Evolutionary conservation across 345 rosid species (phyloP), one percentile per base, ranked within the genome.

Genomic region (Aegle marmelos): DNA sequence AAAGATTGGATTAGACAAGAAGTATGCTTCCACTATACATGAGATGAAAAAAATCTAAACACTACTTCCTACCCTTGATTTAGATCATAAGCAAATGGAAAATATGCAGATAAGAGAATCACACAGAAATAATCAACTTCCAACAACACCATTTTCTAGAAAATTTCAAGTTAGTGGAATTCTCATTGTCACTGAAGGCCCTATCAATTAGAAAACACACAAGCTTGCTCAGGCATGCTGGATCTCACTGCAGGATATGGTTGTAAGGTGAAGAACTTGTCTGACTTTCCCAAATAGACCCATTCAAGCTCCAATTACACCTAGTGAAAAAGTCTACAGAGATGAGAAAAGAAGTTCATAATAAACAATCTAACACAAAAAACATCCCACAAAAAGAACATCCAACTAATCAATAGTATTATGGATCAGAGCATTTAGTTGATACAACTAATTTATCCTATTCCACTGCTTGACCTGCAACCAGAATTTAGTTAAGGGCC

Each of bases 1-100:
- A 69, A 48, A 34, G 16, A 76, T 33, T 79, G 41, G 54, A 75
- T 13, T 21, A 62, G 58, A 67, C 64, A 63, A 74, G 68, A 74
- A 64, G 30, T 63, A 22, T 1, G 7, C 27, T 62, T 63, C 22
- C 61, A 60, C 60, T 6, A 45, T 62, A 28, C 37, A 74, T 19
- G 34, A 34, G 61, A 48, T 48, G 1, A 45, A 54, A 58, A 54
- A n/a, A 62, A 68, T 33, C 65, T 31, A 58, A 68, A 22, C 27
- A 31, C 45, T 27, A 62, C n/a, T 54, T 68, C 33, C 41, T 50
- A 66, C 39, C 27, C 77, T 70, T 25, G 24, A 48, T 14, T 48
- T 54, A 36, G 7, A 19, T 6, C 9, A 36, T 27, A 7, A 60
- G 30, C 27, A 36, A 54, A 25, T 25, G 30, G 54, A 30, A 54